phyloP scores from a whole-genome alignment of 768 basidiomycete genomes.

The Guyanaporus albipodus region DNA sequence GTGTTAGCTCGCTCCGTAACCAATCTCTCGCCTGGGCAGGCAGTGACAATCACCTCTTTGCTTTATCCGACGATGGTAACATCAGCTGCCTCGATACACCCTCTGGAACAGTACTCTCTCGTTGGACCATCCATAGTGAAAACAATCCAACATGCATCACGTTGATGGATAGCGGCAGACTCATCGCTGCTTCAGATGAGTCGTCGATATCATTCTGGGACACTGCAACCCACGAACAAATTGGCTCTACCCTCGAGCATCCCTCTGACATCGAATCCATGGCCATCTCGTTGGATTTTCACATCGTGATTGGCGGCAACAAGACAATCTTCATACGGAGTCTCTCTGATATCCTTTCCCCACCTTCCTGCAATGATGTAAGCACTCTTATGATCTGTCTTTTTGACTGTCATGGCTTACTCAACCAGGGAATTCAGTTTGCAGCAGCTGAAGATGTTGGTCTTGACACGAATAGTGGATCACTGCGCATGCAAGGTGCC shows the following conservation, averaged over 20 bases:
- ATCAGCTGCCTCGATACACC: background rate
- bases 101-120: background rate
- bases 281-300: background rate
- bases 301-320: background rate
- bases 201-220: background rate
- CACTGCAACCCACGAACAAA: background rate
- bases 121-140: background rate
- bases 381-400: no score
- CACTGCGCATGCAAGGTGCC: no score
- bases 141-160: background rate
- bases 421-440: no score
- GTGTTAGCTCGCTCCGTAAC: background rate
- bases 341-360: background rate
- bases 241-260: background rate
- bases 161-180: background rate
- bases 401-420: no score
- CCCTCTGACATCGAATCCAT: background rate
- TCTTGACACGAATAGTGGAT: no score
- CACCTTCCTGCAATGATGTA: background rate
- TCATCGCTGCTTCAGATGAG: background rate
- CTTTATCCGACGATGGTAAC: background rate
- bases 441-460: no score
- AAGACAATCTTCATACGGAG: background rate
- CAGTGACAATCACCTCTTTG: background rate
- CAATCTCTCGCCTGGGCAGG: background rate